Evolutionary conservation across 495 filamentous ascomycete species (phyloP).

Genomic region (Aspergillus affinis): DNA sequence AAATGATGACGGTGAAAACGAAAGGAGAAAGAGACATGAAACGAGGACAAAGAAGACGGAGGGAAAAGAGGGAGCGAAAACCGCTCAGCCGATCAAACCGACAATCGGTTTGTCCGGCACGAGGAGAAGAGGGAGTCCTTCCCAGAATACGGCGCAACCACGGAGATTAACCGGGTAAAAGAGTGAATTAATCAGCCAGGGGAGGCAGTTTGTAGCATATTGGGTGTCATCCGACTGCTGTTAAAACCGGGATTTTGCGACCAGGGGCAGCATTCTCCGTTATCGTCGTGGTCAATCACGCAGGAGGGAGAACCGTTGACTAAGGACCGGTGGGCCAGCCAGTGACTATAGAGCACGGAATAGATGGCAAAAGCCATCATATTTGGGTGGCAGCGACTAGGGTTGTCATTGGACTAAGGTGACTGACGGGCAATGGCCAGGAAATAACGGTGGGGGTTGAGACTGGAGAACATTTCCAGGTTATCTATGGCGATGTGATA

Average conservation of each 20-base stretch:
- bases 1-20: background rate
- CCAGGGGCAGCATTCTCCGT: background rate
- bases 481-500: background rate
- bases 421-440: background rate
- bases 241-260: background rate
- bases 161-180: conserved; percentile 4
- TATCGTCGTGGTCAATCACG: background rate
- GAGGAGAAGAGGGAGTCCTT: background rate
- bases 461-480: background rate
- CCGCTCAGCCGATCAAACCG: background rate
- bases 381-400: background rate
- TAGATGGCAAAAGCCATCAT: conserved; percentile 10
- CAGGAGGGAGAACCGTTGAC: background rate
- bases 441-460: background rate
- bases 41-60: background rate
- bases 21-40: background rate
- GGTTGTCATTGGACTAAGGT: background rate
- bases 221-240: background rate
- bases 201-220: background rate
- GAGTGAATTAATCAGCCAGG: conserved; percentile 5
- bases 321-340: conserved; percentile 8
- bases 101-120: background rate
- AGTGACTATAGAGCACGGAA: conserved; percentile 12
- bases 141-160: conserved; percentile 1
- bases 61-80: conserved; percentile 1